phyloP scores from a whole-genome alignment of 768 basidiomycete genomes.

The Leccinum ochraceum region DNA sequence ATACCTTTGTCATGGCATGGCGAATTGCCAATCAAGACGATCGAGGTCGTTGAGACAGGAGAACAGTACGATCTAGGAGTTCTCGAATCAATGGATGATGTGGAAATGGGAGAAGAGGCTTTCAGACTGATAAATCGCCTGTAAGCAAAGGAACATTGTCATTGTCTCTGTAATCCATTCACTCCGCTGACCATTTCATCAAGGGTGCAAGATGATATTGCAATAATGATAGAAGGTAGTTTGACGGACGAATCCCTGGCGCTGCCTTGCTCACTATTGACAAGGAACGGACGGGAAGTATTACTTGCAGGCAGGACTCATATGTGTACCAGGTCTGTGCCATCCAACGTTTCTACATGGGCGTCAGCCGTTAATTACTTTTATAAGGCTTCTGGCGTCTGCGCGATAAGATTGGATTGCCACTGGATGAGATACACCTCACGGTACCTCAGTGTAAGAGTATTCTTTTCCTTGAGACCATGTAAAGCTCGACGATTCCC shows the following conservation, averaged over 20 bases:
- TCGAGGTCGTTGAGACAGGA: slow-evolving; percentile 53
- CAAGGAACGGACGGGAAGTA: slow-evolving; percentile 67
- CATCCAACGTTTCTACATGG: background rate
- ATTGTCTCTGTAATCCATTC: background rate
- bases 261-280: slow-evolving; percentile 1
- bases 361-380: background rate
- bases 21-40: slow-evolving; percentile 49
- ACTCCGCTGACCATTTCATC: background rate
- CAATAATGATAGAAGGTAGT: slow-evolving; percentile 61
- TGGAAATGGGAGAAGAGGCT: slow-evolving; percentile 49
- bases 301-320: slow-evolving; percentile 76
- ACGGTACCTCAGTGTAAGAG: slow-evolving; percentile 67
- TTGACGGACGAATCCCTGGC: background rate
- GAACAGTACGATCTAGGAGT: slow-evolving; percentile 54
- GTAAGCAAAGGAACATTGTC: slow-evolving; percentile 40
- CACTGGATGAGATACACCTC: slow-evolving; percentile 69
- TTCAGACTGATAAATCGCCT: slow-evolving; percentile 43
- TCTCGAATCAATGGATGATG: slow-evolving; percentile 26
- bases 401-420: slow-evolving; percentile 73
- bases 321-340: slow-evolving; percentile 61
- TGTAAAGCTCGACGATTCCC: slow-evolving; percentile 1
- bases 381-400: slow-evolving; percentile 74
- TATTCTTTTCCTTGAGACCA: background rate
- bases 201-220: slow-evolving; percentile 60
- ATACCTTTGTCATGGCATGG: slow-evolving; percentile 42